A percentile compares a stretch with the other conserved stretches of the same genome.
These are phyloP conservation scores for Amesomyces nigricolor DNA, from an alignment of 2,329 filamentous ascomycete species.

Conservation along the genomic window DNA sequence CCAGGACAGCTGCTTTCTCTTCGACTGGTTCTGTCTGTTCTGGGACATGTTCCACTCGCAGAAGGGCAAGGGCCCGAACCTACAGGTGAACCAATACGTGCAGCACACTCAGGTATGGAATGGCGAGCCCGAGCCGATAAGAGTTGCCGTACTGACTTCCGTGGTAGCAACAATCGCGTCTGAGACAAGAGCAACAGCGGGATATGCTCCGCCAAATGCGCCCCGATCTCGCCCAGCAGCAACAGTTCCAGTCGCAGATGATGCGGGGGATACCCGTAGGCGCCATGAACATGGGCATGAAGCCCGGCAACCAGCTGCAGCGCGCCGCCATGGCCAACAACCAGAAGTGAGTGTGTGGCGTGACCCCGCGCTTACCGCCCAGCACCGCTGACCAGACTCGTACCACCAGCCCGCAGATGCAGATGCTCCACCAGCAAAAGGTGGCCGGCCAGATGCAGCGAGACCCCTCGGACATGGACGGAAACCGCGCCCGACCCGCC, in stretches of 20 bases:
- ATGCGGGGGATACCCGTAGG: constrained; percentile 63
- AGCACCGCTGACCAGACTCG: constrained; percentile 17
- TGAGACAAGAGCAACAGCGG: constrained; percentile 71
- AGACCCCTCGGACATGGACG: constrained; percentile 81
- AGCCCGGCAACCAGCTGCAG: constrained; percentile 58
- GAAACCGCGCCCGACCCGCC: constrained; percentile 70
- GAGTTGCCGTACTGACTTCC: constrained; percentile 20
- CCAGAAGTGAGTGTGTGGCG: constrained; percentile 51
- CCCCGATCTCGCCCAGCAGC: constrained; percentile 48
- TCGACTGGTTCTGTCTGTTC: constrained; percentile 96
- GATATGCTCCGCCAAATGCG: constrained; percentile 70
- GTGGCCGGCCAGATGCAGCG: constrained; percentile 67
- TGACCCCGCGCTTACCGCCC: neutral
- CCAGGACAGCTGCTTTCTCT: constrained; percentile 76
- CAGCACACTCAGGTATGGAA: constrained; percentile 70
- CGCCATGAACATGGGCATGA: constrained; percentile 53
- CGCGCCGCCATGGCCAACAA: constrained; percentile 76
- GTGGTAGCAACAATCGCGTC: constrained; percentile 57
- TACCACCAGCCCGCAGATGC: constrained; percentile 57
- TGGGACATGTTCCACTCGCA: constrained; percentile 92
- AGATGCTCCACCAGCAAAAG: constrained; percentile 66
- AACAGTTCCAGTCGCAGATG: constrained; percentile 56
- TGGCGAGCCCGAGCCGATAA: constrained; percentile 16
- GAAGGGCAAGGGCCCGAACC: constrained; percentile 60
- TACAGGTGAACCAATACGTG: constrained; percentile 68